Evolutionary conservation across 2,329 filamentous ascomycete genomes (phyloP), one percentile per base, ranked within the genome.

Genomic region (Verticillium dahliae): DNA sequence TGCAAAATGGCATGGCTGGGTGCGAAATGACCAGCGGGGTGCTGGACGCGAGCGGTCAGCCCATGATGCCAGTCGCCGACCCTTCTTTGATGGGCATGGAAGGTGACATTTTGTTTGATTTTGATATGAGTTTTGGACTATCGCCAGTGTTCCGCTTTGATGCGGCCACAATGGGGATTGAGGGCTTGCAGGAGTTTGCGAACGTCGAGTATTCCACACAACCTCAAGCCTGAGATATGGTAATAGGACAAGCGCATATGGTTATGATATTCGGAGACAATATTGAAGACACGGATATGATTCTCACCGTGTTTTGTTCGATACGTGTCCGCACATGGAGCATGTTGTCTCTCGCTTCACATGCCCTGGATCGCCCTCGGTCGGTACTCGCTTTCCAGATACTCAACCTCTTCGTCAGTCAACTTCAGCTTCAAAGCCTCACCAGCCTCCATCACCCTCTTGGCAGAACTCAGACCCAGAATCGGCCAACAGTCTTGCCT

Each of bases 381-480:
- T 27, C 76, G 63, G 71, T 87, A 87, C 13, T 75, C 74, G 66
- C 82, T 81, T 69, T 86, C 84, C 58, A 87, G 67, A 68, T 81
- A 83, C 61, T 75, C n/a, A 9, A 58, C 33, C 33, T 65, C 63
- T 6, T 65, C 60, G 0, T 64, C 62, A 0, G 60, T 64, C 60
- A 65, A 27, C 45, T 56, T 65, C 0, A 65, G 15, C 34, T 50
- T 59, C 11, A 65, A 41, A 0, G 63, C 63, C 31, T 57, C 62
- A 18, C 87, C 75, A 0, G 84, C 84, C 73, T 90, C 85, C 41
- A 86, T 82, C 52, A 90, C 81, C n/a, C 87, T 75, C 62, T 79
- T 76, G 37, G 81, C 75, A 59, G 78, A 87, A 62, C 78, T 82
- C 65, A 90, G 75, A 0, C 87, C 86, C 56, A 88, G 75, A 61